Evolutionary conservation across 1,284 basidiomycete genomes (phyloP), one percentile per base, ranked within the genome.

Genomic region (Amylostereum chailletii): DNA sequence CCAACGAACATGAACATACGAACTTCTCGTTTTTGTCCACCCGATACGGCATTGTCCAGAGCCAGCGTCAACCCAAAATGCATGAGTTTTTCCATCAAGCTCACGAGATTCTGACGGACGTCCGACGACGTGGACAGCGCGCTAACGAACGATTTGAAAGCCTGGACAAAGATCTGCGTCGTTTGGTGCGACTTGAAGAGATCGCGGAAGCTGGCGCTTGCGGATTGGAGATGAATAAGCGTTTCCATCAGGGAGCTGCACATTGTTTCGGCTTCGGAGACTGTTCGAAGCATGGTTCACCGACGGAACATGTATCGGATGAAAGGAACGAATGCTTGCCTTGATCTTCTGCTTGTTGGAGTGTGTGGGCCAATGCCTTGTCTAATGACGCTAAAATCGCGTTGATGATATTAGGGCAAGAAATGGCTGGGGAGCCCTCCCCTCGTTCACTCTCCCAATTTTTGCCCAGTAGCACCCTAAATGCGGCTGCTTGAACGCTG

Each of bases 181-280:
- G 75, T 76, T 49, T 78, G 77, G 51, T 85, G 81, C 0, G 81
- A 86, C 56, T 74, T 79, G 65, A 90, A 89, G 1, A 84, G 61
- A 49, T 83, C 75, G 9, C 84, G 77, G 63, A 90, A 89, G 0
- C 77, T 76, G 0, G 73, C 61, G 52, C 74, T 80, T 0, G 76
- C 73, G 1, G 62, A 71, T 57, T 90, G 84, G 26, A 87, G 65
- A 34, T 76, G 71, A 57, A 87, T 79, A 45, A 90, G 60, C 46
- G 81, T 75, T 58, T 83, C 83, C 2, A 87, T 64, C 10, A 90
- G 71, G 6, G 5, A 30, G 27, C 27, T 27, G 42, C 42, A 43
- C 6, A 43, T 26, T 10, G 42, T 43, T 31, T 43, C 42, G n/a
- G 29, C 27, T 7, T 43, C 42, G 19, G 19, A 19, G 19, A 19